Evolutionary conservation across 345 rosid genomes (phyloP).

Genomic region (Brassica cretica): DNA sequence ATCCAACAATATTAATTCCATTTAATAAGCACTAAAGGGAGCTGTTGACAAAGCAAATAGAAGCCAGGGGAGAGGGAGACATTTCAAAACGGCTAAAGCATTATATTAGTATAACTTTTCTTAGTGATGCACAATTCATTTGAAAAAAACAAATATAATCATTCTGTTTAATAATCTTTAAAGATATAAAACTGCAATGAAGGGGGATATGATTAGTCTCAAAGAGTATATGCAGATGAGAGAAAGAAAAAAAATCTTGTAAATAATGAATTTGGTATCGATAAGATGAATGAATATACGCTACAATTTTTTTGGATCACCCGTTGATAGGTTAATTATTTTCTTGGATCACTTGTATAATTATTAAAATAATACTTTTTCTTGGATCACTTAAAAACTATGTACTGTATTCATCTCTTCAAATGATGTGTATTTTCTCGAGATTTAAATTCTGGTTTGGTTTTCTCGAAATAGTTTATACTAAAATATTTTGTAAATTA

Average conservation of each 20-base stretch:
- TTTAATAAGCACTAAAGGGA: slow-evolving; percentile 11
- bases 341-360: slow-evolving; percentile 18
- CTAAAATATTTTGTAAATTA: neutral
- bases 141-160: neutral
- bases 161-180: neutral
- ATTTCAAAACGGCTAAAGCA: neutral
- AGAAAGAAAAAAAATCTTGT: slow-evolving; percentile 46
- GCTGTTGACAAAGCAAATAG: slow-evolving; percentile 4
- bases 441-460: neutral
- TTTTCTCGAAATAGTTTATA: neutral
- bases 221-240: slow-evolving; percentile 54
- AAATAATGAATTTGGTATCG: slow-evolving; percentile 51
- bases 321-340: neutral
- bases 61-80: slow-evolving; percentile 5
- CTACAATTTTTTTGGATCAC: slow-evolving; percentile 50
- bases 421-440: slow-evolving; percentile 10
- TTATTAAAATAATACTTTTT: slow-evolving; percentile 3
- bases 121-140: neutral
- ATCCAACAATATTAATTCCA: slow-evolving; percentile 24
- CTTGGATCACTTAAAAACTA: slow-evolving; percentile 30
- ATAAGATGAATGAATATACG: slow-evolving; percentile 67
- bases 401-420: neutral
- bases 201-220: slow-evolving; percentile 43
- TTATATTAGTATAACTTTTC: neutral
- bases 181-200: neutral